These are phyloP conservation scores for Russula foetens DNA, from an alignment of 768 basidiomycete species.

Conservation along the genomic window DNA sequence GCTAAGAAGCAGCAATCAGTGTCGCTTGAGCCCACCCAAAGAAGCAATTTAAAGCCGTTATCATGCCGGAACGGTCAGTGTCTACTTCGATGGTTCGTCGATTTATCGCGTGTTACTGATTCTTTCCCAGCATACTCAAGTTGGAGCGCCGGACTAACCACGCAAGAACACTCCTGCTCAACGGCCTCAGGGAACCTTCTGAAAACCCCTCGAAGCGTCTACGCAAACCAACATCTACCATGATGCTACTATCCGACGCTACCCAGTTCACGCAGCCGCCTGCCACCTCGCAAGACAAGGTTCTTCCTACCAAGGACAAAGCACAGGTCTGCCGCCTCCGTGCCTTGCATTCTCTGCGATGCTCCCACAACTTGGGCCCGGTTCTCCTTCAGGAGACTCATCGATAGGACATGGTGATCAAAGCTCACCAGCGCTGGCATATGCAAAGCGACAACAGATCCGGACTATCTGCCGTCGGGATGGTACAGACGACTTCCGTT, in stretches of 20 bases:
- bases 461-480: constrained; percentile 74
- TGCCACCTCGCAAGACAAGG: constrained; percentile 22
- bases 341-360: constrained; percentile 75
- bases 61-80: constrained; percentile 14
- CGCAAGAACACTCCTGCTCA: constrained; percentile 42
- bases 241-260: constrained; percentile 41
- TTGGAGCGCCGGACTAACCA: constrained; percentile 35
- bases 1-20: constrained; percentile 28
- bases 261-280: constrained; percentile 31
- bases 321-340: constrained; percentile 35
- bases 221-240: constrained; percentile 62
- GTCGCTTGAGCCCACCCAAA: constrained; percentile 22
- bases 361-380: constrained; percentile 33
- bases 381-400: constrained; percentile 33
- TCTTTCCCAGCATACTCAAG: constrained; percentile 43
- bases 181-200: constrained; percentile 46
- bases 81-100: too few relatives aligned
- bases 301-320: constrained; percentile 8
- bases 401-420: constrained; percentile 51
- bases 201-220: constrained; percentile 45
- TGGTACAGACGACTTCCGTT: constrained; percentile 74
- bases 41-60: constrained; percentile 13
- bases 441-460: constrained; percentile 66
- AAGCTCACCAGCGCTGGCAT: constrained; percentile 75
- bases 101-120: constrained; percentile 39